A percentile compares a stretch with the other conserved stretches of the same genome.
phyloP scores from a whole-genome alignment of 805 yeast genomes.

The Saccharomycopsis lassenensis region DNA sequence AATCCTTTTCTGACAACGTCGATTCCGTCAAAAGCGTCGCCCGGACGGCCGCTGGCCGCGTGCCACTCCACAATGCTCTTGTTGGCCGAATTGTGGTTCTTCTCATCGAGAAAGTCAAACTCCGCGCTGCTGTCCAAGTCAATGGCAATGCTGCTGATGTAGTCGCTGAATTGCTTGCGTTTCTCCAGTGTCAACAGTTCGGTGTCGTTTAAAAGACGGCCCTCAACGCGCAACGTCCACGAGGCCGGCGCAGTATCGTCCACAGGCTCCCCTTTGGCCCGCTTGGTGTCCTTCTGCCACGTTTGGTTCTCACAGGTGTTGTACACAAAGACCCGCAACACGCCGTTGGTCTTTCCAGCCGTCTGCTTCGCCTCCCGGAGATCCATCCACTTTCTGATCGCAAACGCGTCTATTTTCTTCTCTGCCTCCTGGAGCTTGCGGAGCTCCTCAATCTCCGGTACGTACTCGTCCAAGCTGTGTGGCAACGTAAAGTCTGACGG shows the following conservation, averaged over 20 bases:
- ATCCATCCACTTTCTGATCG: conserved; percentile 76
- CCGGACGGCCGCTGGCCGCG: conserved; percentile 50
- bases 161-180: conserved; percentile 62
- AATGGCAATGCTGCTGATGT: conserved; percentile 73
- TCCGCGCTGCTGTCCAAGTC: conserved; percentile 38
- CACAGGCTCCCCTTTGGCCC: conserved; percentile 19
- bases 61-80: conserved; percentile 74
- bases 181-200: conserved; percentile 36
- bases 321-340: conserved; percentile 70
- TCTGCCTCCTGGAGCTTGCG: conserved; percentile 73
- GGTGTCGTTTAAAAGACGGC: conserved; percentile 51
- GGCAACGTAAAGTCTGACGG: conserved; percentile 50
- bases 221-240: conserved; percentile 88
- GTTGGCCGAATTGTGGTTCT: conserved; percentile 22
- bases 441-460: conserved; percentile 68
- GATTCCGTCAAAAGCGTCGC: conserved; percentile 71
- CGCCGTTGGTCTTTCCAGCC: conserved; percentile 37
- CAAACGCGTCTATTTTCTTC: conserved; percentile 64
- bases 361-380: conserved; percentile 57
- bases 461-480: conserved; percentile 30
- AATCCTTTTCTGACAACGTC: conserved; percentile 77
- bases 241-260: conserved; percentile 31
- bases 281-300: conserved; percentile 47
- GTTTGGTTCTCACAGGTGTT: conserved; percentile 80
- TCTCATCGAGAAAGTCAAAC: conserved; percentile 19